These are phyloP conservation scores for Prunus armeniaca DNA, from an alignment of 306 rosid species.

Conservation along the genomic window DNA sequence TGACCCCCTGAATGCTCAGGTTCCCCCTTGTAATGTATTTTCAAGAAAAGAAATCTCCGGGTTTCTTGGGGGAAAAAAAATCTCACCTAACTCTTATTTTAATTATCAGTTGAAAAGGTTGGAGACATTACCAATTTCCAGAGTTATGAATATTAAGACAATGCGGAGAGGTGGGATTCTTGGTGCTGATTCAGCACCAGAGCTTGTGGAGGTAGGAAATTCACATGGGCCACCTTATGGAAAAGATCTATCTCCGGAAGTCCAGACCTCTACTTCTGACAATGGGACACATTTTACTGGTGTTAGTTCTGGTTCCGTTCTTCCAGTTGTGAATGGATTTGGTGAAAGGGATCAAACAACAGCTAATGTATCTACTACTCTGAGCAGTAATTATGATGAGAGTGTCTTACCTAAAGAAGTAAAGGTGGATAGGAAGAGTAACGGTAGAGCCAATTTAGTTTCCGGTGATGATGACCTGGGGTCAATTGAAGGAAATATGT, in stretches of 20 bases:
- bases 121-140: conserved; percentile 40
- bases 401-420: conserved; percentile 33
- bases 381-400: conserved; percentile 26
- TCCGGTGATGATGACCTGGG: conserved; percentile 44
- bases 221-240: conserved; percentile 37
- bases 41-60: conserved; percentile 74
- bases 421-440: conserved; percentile 33
- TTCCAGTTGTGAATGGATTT: conserved; percentile 40
- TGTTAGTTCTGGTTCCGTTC: conserved; percentile 38
- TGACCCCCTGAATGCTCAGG: conserved; percentile 73
- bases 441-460: conserved; percentile 35
- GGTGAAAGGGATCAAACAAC: conserved; percentile 38
- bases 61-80: conserved; percentile 52
- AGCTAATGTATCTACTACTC: conserved; percentile 22
- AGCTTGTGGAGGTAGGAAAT: conserved; percentile 39
- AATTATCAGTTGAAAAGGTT: conserved; percentile 38
- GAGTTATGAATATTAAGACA: conserved; percentile 27
- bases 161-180: conserved; percentile 21
- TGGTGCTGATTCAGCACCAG: conserved; percentile 29
- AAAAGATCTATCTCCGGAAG: conserved; percentile 30
- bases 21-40: conserved; percentile 73
- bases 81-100: conserved; percentile 49
- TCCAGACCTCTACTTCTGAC: conserved; percentile 33
- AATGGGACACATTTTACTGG: conserved; percentile 34
- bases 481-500: conserved; percentile 73